Evolutionary conservation across 1,139 yeast genomes (phyloP).

Genomic region (Yamadazyma triangularis): DNA sequence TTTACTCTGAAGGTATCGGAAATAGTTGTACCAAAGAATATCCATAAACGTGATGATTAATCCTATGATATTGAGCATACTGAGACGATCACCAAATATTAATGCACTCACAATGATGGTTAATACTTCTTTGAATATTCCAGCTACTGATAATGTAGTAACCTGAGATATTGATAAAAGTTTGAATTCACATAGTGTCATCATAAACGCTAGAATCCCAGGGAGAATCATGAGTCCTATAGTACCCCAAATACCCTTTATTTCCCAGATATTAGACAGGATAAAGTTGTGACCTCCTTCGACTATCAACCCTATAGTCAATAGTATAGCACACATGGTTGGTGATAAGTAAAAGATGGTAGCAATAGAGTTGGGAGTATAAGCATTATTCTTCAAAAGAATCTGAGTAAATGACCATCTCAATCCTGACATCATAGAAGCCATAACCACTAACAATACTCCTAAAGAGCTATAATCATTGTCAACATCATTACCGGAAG

Average conservation of each 20-base stretch:
- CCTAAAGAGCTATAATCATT: constrained; percentile 42
- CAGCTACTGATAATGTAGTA: constrained; percentile 82
- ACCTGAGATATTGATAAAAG: constrained; percentile 80
- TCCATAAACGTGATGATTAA: constrained; percentile 70
- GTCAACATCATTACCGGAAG: constrained; percentile 9
- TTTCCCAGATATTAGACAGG: constrained; percentile 57
- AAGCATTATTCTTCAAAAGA: constrained; percentile 56
- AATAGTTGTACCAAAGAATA: constrained; percentile 76
- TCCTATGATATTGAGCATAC: constrained; percentile 69
- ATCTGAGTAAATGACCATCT: constrained; percentile 95
- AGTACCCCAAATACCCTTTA: constrained; percentile 52
- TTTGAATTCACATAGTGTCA: constrained; percentile 88
- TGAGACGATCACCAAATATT: constrained; percentile 70
- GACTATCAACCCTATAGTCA: constrained; percentile 54
- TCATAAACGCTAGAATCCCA: constrained; percentile 80
- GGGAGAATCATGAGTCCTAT: constrained; percentile 65
- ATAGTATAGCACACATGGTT: constrained; percentile 63
- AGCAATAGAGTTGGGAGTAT: constrained; percentile 68
- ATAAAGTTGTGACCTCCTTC: constrained; percentile 63
- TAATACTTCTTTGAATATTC: constrained; percentile 84
- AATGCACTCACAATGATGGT: constrained; percentile 71
- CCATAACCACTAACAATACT: constrained; percentile 64
- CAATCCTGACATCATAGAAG: constrained; percentile 81
- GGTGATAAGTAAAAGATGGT: constrained; percentile 86
- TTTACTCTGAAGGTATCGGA: constrained; percentile 36